Conservation (phyloP, 2,329 filamentous ascomycete species). For the Tolypocladium ovalisporum region DNA sequence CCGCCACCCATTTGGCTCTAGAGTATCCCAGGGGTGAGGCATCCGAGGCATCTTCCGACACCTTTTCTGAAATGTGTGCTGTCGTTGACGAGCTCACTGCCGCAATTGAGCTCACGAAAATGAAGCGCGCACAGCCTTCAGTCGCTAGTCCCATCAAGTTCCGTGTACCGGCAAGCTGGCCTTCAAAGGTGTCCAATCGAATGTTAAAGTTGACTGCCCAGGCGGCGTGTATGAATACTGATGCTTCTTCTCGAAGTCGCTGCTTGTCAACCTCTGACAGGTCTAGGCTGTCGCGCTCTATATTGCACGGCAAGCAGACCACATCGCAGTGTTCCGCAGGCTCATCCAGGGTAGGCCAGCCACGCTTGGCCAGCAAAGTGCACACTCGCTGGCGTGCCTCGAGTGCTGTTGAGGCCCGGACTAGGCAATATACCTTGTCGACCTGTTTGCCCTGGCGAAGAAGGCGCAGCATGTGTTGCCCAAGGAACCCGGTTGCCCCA, state of each 20-base stretch:
- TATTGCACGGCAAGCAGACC: not conserved
- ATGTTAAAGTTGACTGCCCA: not conserved
- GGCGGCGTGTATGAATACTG: not conserved
- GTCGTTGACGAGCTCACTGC: not conserved
- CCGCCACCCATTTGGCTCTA: not conserved
- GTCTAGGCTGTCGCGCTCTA: not conserved
- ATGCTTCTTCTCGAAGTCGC: not conserved
- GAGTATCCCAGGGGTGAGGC: not conserved
- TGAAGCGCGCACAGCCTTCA: not conserved
- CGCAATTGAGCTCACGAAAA: not conserved
- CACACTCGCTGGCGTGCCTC: not conserved
- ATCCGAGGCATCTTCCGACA: not conserved
- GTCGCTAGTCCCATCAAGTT: not conserved
- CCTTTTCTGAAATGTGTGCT: not conserved
- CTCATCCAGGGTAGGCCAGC: not conserved
- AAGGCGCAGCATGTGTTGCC: not conserved
- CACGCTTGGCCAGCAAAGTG: not conserved
- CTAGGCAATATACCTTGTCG: not conserved
- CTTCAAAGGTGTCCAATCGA: not conserved
- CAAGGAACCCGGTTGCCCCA: not conserved
- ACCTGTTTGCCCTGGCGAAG: not conserved
- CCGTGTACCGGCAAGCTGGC: not conserved
- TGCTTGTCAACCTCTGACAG: not conserved
- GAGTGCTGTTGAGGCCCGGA: not conserved
- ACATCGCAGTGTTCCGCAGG: not conserved